These are phyloP conservation scores for Trichoderma koningii DNA, from an alignment of 2,329 filamentous ascomycete species.

Conservation along the genomic window DNA sequence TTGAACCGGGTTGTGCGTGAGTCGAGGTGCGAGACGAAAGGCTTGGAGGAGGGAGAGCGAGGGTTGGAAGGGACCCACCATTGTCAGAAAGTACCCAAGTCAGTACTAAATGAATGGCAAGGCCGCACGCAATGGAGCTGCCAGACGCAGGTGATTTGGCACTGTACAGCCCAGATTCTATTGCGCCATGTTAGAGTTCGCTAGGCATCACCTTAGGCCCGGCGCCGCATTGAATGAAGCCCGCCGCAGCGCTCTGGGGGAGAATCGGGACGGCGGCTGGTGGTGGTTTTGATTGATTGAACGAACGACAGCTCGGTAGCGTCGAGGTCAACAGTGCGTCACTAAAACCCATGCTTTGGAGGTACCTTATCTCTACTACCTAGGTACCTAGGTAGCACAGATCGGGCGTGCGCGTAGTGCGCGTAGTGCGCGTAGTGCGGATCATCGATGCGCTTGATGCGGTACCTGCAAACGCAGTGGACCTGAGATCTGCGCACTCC, in stretches of 20 bases:
- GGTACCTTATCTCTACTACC: too few relatives aligned
- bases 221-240: neutral
- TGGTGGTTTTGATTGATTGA: neutral
- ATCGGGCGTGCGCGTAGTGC: too few relatives aligned
- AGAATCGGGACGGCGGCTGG: neutral
- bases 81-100: neutral
- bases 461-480: too few relatives aligned
- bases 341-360: too few relatives aligned
- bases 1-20: too few relatives aligned
- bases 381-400: too few relatives aligned
- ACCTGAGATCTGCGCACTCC: too few relatives aligned
- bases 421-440: too few relatives aligned
- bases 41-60: too few relatives aligned
- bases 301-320: neutral
- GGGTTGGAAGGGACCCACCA: slow-evolving; percentile 1
- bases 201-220: neutral
- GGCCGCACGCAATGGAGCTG: too few relatives aligned
- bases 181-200: neutral
- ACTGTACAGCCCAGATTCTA: neutral
- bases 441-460: too few relatives aligned
- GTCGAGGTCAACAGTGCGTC: too few relatives aligned
- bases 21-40: neutral
- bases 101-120: neutral
- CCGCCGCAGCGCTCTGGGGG: neutral
- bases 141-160: slow-evolving; percentile 3